Evolutionary conservation across 371 early-diverging fungal genomes (phyloP), one percentile per base, ranked within the genome.

Genomic region (Rhizopus arrhizus): DNA sequence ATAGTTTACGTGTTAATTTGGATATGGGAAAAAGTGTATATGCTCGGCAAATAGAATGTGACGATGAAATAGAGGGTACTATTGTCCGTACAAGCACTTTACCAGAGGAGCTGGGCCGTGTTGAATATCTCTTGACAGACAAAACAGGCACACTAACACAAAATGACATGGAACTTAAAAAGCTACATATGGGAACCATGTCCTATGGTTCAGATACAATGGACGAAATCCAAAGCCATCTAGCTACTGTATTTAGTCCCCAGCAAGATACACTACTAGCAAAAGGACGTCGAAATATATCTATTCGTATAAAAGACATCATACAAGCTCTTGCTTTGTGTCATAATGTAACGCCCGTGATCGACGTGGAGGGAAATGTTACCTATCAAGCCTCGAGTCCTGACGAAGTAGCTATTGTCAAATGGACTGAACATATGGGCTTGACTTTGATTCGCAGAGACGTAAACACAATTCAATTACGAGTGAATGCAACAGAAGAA

Each of bases 101-200:
- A n/a, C 97, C 98, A n/a, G 99, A 99, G 76, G 99, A 99, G 70
- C 86, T 99, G 0, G 99, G 99, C 3, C 85, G 98, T 28, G 91
- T 99, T 28, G 94, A 95, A 55, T 99, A 98, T 72, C 73, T 99
- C 11, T 73, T 99, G 56, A 92, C 96, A 2, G 99, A 99, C 70
- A 99, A 99, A 69, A 99, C 99, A 4, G 99, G 99, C 10, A 99
- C 99, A 8, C 73, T 99, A 66, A 99, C 99, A n/a, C 85, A 96
- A 70, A 99, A 99, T 74, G 94, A 95, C 60, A 99, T 99, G 99
- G 96, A 95, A 62, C 84, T 99, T 60, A 96, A 95, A 72, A 94
- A 95, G 64, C 70, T 99, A 43, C 99, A 99, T 66, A 89, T 99
- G 89, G 99, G 99, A 46, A 94, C 94, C 10, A 91, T 96, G 87